phyloP scores from a whole-genome alignment of 805 yeast genomes.

The Yarrowia deformans region DNA sequence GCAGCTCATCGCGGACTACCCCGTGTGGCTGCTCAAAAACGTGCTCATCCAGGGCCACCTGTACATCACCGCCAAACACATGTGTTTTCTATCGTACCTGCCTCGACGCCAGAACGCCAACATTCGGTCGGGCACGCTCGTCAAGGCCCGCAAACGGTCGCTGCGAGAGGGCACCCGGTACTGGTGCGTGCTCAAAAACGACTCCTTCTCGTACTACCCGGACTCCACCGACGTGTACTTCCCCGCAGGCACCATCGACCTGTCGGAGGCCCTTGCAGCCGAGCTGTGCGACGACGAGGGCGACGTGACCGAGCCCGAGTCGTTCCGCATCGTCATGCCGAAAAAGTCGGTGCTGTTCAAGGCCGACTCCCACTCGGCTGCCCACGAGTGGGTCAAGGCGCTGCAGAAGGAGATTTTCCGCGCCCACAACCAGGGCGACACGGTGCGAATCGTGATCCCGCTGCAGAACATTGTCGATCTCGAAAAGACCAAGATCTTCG shows the following conservation, averaged over 20 bases:
- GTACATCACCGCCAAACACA: slow-evolving; percentile 67
- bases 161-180: slow-evolving; percentile 56
- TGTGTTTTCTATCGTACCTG: slow-evolving; percentile 79
- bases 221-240: slow-evolving; percentile 83
- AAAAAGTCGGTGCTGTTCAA: slow-evolving; percentile 66
- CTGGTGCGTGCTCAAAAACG: slow-evolving; percentile 82
- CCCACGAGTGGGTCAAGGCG: slow-evolving; percentile 79
- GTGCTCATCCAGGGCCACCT: slow-evolving; percentile 87
- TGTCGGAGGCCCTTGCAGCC: slow-evolving; percentile 67
- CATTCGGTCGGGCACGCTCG: slow-evolving; percentile 60
- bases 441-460: slow-evolving; percentile 81
- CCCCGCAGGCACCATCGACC: slow-evolving; percentile 77
- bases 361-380: slow-evolving; percentile 75
- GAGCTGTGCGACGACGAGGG: slow-evolving; percentile 54
- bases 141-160: slow-evolving; percentile 50
- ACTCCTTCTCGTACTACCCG: slow-evolving; percentile 70
- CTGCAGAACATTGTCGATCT: slow-evolving; percentile 68
- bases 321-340: slow-evolving; percentile 68
- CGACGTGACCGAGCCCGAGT: slow-evolving; percentile 49
- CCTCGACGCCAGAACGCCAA: slow-evolving; percentile 61
- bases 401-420: slow-evolving; percentile 81
- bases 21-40: slow-evolving; percentile 82
- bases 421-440: slow-evolving; percentile 70
- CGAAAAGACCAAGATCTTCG: slow-evolving; percentile 63
- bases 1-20: slow-evolving; percentile 55